Evolutionary conservation across 1,139 yeast species (phyloP).

Genomic region (Kodamaea alishanica): DNA sequence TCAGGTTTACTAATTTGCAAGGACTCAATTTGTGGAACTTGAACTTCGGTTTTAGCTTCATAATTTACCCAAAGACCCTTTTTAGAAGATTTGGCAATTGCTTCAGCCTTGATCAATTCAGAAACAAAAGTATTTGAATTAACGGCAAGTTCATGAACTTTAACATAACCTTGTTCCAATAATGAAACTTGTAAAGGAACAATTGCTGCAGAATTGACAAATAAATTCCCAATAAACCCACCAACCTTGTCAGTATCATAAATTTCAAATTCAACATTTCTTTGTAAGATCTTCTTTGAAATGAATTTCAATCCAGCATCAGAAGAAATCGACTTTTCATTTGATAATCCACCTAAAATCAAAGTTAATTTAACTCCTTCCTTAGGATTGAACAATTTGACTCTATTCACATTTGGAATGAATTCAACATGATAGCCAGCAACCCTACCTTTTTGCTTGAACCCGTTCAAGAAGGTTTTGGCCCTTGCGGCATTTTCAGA

Average conservation of each 20-base stretch:
- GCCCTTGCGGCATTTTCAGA: slow-evolving; percentile 73
- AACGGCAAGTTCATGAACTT: slow-evolving; percentile 64
- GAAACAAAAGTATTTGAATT: slow-evolving; percentile 51
- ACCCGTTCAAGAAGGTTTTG: slow-evolving; percentile 66
- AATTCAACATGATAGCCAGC: slow-evolving; percentile 63
- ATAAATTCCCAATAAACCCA: slow-evolving; percentile 73
- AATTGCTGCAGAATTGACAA: slow-evolving; percentile 43
- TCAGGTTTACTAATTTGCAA: slow-evolving; percentile 35
- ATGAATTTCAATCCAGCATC: slow-evolving; percentile 57
- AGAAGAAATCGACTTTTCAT: slow-evolving; percentile 44
- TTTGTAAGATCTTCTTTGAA: slow-evolving; percentile 58
- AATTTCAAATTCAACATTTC: slow-evolving; percentile 68
- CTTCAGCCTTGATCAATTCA: slow-evolving; percentile 60
- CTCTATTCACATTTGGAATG: slow-evolving; percentile 63
- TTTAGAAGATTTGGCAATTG: slow-evolving; percentile 50
- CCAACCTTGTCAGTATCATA: slow-evolving; percentile 75
- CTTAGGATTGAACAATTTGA: slow-evolving; percentile 63
- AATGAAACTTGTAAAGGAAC: slow-evolving; percentile 60
- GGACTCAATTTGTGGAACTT: slow-evolving; percentile 22
- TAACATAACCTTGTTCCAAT: slow-evolving; percentile 61
- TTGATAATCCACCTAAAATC: slow-evolving; percentile 72
- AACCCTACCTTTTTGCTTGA: slow-evolving; percentile 62
- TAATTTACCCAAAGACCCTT: slow-evolving; percentile 68
- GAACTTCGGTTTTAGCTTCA: slow-evolving; percentile 33
- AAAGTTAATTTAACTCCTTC: slow-evolving; percentile 69